A percentile compares a stretch with the other conserved stretches of the same genome.
Evolutionary conservation across 2,329 filamentous ascomycete genomes (phyloP).

Genomic region (Curvularia spicifera): DNA sequence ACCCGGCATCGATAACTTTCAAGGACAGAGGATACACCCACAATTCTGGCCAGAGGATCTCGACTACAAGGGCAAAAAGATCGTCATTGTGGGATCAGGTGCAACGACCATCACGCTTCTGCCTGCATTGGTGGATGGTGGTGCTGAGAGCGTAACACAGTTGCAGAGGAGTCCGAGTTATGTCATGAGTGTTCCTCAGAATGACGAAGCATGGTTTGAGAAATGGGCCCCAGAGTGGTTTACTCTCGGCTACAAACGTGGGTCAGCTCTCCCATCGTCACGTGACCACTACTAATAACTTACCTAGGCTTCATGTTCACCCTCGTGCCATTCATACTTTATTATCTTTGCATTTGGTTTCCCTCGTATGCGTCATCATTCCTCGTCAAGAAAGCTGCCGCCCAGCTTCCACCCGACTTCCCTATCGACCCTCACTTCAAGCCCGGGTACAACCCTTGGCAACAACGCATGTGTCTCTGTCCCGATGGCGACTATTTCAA

Average conservation of each 20-base stretch:
- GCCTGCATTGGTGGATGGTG: slow-evolving; percentile 70
- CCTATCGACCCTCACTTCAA: slow-evolving; percentile 55
- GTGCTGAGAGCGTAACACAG: slow-evolving; percentile 72
- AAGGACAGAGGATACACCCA: slow-evolving; percentile 69
- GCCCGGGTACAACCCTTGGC: slow-evolving; percentile 61
- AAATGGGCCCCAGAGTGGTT: slow-evolving; percentile 57
- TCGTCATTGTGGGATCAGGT: slow-evolving; percentile 77
- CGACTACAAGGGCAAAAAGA: slow-evolving; percentile 69
- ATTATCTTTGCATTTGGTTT: slow-evolving; percentile 60
- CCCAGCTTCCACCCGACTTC: slow-evolving; percentile 59
- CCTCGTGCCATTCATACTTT: slow-evolving; percentile 57
- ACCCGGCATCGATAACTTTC: slow-evolving; percentile 70
- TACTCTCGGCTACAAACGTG: slow-evolving; percentile 56
- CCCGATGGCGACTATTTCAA: slow-evolving; percentile 66
- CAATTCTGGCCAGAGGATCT: slow-evolving; percentile 78
- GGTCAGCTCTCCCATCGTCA: slow-evolving; percentile 1
- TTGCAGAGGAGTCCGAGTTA: slow-evolving; percentile 76
- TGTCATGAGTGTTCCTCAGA: slow-evolving; percentile 62
- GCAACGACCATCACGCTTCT: slow-evolving; percentile 81
- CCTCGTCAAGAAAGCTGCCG: slow-evolving; percentile 55
- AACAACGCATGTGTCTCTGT: slow-evolving; percentile 78
- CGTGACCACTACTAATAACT: not conserved
- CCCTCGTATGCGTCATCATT: slow-evolving; percentile 58
- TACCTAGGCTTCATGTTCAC: slow-evolving; percentile 55
- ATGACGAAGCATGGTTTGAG: slow-evolving; percentile 44